Evolutionary conservation across 805 yeast genomes (phyloP).

Genomic region (Wickerhamiella brachini): DNA sequence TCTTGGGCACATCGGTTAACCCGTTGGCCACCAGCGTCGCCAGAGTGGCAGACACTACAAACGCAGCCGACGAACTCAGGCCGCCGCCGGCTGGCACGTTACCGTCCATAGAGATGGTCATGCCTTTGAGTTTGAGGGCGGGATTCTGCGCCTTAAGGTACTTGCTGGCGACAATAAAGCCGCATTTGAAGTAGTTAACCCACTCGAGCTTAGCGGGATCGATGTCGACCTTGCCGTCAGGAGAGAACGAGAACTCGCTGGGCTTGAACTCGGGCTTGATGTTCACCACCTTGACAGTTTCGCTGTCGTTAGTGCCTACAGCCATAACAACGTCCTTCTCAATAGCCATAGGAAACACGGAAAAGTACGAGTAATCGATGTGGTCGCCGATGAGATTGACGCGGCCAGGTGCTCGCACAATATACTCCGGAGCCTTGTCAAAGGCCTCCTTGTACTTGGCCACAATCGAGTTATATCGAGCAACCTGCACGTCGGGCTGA

Average conservation of each 20-base stretch:
- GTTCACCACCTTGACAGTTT: constrained; percentile 26
- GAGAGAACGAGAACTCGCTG: constrained; percentile 10
- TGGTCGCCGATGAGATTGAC: constrained; percentile 67
- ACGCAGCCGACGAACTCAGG: constrained; percentile 57
- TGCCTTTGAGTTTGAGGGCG: constrained; percentile 28
- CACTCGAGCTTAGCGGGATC: constrained; percentile 40
- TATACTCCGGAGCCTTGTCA: constrained; percentile 24
- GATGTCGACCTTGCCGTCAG: constrained; percentile 26
- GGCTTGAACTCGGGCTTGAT: constrained; percentile 20
- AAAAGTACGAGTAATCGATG: constrained; percentile 52
- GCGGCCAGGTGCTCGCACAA: constrained; percentile 59
- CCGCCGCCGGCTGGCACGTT: constrained; percentile 65
- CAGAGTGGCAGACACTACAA: constrained; percentile 49
- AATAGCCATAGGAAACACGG: constrained; percentile 63
- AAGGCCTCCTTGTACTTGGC: neutral
- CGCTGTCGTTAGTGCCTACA: constrained; percentile 16
- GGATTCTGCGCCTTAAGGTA: constrained; percentile 27
- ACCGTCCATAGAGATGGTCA: constrained; percentile 44
- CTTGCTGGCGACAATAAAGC: constrained; percentile 44
- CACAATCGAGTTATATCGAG: constrained; percentile 12
- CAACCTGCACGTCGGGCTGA: constrained; percentile 10
- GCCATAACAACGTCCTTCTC: constrained; percentile 47
- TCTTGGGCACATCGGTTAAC: constrained; percentile 31
- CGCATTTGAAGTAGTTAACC: constrained; percentile 60
- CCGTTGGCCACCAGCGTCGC: constrained; percentile 42